Conservation (phyloP, 2,329 filamentous ascomycete genomes). For the Pseudogymnoascus sp. region DNA sequence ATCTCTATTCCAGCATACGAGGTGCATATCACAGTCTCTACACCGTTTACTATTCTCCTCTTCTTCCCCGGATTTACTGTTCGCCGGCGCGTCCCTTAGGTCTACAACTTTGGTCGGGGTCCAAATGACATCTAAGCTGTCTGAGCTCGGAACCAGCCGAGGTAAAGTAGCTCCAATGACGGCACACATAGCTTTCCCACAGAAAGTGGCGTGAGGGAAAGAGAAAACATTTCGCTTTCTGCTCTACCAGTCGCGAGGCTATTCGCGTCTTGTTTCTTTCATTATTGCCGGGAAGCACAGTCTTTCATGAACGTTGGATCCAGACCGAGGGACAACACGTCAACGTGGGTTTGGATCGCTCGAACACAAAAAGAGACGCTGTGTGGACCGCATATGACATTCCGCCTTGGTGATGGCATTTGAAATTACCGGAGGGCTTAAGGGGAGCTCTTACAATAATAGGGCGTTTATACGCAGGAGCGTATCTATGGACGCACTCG, state of each 20-base stretch:
- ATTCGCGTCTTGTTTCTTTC: neutral
- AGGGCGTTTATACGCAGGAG: neutral
- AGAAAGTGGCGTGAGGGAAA: neutral
- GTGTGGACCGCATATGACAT: neutral
- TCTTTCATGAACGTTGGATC: neutral
- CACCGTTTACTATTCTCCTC: neutral
- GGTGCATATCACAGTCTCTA: neutral
- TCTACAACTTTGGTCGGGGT: neutral
- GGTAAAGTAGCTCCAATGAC: neutral
- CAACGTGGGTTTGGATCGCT: neutral
- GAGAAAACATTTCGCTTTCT: constrained; percentile 29
- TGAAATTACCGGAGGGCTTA: neutral
- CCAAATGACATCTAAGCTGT: neutral
- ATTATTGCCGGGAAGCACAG: neutral
- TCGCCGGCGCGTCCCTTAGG: neutral
- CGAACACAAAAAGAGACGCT: neutral
- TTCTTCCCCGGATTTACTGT: neutral
- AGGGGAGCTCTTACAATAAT: neutral
- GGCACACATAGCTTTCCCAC: neutral
- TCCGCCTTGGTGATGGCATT: neutral
- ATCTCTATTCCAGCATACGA: neutral
- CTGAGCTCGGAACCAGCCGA: neutral
- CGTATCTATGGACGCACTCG: neutral
- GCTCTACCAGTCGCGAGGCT: neutral
- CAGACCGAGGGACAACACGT: neutral